A percentile compares a stretch with the other conserved stretches of the same genome.
phyloP scores from a whole-genome alignment of 75 land plant species.

The Cryptomeria japonica region DNA sequence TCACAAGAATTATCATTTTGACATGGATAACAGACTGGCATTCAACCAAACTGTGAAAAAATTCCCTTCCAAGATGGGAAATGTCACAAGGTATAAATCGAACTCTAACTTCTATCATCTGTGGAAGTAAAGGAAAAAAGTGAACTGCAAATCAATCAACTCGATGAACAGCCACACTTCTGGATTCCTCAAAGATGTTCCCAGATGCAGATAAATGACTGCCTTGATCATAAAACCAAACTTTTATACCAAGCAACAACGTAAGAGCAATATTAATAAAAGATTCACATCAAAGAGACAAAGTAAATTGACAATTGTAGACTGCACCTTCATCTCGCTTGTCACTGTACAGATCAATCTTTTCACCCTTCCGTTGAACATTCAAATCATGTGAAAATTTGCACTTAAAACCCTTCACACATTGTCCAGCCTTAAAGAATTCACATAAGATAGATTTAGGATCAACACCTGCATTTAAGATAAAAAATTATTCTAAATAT shows the following conservation, averaged over 20 bases:
- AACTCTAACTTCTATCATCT: not conserved
- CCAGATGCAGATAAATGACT: not conserved
- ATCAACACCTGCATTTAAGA: conserved; percentile 79
- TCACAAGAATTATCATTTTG: not conserved
- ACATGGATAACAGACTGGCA: not conserved
- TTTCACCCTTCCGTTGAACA: conserved; percentile 98
- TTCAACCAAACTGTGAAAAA: not conserved
- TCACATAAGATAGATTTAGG: conserved; percentile 97
- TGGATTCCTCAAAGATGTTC: too few species aligned
- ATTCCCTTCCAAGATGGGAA: not conserved
- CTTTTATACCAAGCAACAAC: not conserved
- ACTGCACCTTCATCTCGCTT: conserved; percentile 73
- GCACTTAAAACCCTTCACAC: conserved; percentile 97
- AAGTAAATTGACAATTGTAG: not conserved
- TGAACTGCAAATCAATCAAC: not conserved
- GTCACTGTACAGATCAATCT: conserved; percentile 98
- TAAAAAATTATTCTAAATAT: not conserved
- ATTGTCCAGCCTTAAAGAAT: conserved; percentile 94
- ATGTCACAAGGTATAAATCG: not conserved
- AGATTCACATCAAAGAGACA: not conserved
- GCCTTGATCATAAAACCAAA: not conserved
- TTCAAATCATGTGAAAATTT: conserved; percentile 97
- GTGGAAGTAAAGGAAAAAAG: not conserved
- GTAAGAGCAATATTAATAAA: not conserved
- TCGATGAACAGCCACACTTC: not conserved